phyloP scores from a whole-genome alignment of 1,284 basidiomycete genomes.

The Puccinia polysora region DNA sequence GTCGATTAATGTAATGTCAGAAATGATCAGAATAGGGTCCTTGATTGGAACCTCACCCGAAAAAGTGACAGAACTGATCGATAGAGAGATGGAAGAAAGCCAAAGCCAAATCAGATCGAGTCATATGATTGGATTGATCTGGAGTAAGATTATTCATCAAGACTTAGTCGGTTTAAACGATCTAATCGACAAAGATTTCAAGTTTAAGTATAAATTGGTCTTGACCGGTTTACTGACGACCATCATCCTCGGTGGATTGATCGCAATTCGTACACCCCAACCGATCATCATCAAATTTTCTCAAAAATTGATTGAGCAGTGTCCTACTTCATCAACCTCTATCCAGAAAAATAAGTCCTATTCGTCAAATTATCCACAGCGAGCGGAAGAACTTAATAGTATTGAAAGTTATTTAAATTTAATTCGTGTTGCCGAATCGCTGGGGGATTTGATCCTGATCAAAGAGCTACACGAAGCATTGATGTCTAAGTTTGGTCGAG shows the following conservation, averaged over 20 bases:
- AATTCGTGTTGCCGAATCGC: slow-evolving; percentile 1
- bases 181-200: slow-evolving; percentile 26
- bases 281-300: slow-evolving; percentile 31
- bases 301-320: slow-evolving; percentile 28
- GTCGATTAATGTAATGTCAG: slow-evolving; percentile 19
- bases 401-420: slow-evolving; percentile 8
- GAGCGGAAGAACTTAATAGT: slow-evolving; percentile 11
- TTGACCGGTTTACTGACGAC: slow-evolving; percentile 24
- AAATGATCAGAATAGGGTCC: slow-evolving; percentile 17
- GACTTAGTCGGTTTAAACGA: slow-evolving; percentile 13
- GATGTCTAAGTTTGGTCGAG: slow-evolving; percentile 7
- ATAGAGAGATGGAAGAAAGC: slow-evolving; percentile 1
- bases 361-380: background rate
- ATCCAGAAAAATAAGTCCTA: background rate
- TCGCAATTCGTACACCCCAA: slow-evolving; percentile 24
- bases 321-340: slow-evolving; percentile 13
- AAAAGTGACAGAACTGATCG: slow-evolving; percentile 4
- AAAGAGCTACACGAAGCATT: slow-evolving; percentile 26
- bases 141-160: slow-evolving; percentile 25
- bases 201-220: slow-evolving; percentile 31
- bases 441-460: slow-evolving; percentile 21
- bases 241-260: slow-evolving; percentile 18
- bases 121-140: slow-evolving; percentile 33
- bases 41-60: slow-evolving; percentile 4
- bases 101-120: background rate